Conservation (phyloP, 2,329 filamentous ascomycete species). For the Pleoardoris graminearum region DNA sequence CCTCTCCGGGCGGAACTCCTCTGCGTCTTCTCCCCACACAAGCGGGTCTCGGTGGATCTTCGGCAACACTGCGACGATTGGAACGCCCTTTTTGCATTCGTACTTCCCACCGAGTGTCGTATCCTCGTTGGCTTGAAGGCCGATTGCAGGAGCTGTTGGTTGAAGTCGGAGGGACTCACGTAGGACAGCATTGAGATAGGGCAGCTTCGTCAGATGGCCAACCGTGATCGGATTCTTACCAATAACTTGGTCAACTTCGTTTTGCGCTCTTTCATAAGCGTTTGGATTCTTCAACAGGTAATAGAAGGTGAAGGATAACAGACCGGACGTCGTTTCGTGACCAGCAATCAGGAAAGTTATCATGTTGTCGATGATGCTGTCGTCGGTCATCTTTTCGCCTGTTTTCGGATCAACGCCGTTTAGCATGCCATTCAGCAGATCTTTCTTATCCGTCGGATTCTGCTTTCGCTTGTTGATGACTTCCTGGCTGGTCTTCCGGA, state of each 20-base stretch:
- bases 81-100: conserved; percentile 38
- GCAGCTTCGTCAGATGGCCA: conserved; percentile 56
- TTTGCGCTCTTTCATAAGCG: conserved; percentile 54
- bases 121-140: conserved; percentile 37
- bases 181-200: conserved; percentile 59
- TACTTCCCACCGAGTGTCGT: conserved; percentile 45
- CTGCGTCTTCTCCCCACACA: conserved; percentile 51
- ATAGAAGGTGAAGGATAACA: conserved; percentile 52
- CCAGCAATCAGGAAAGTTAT: conserved; percentile 66
- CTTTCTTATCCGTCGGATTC: conserved; percentile 60
- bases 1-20: conserved; percentile 52
- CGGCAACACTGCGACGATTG: conserved; percentile 36
- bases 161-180: conserved; percentile 60
- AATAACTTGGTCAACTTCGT: conserved; percentile 59
- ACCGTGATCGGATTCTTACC: conserved; percentile 51
- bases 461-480: conserved; percentile 61
- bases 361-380: conserved; percentile 68
- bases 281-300: conserved; percentile 58
- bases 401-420: conserved; percentile 64
- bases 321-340: conserved; percentile 45
- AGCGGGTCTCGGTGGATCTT: conserved; percentile 48
- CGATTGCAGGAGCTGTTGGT: conserved; percentile 58
- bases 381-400: conserved; percentile 60
- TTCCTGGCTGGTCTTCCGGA: conserved; percentile 60
- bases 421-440: conserved; percentile 64